Evolutionary conservation across 805 yeast genomes (phyloP).

Genomic region (Candida odintsovae): DNA sequence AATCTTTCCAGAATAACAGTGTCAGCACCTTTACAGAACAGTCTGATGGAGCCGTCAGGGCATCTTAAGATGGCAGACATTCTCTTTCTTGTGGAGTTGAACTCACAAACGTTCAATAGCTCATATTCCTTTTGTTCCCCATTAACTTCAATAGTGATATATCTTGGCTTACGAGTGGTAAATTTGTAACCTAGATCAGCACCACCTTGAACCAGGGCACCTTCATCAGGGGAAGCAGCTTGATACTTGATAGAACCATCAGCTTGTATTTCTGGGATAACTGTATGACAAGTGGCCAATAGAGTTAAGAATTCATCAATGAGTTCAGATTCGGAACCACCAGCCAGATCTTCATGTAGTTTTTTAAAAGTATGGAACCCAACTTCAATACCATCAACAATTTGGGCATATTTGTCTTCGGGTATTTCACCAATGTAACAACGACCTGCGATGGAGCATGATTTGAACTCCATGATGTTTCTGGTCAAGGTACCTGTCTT

Average conservation of each 20-base stretch:
- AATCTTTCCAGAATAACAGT: slow-evolving; percentile 89
- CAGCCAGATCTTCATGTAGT: slow-evolving; percentile 43
- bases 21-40: slow-evolving; percentile 97
- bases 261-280: slow-evolving; percentile 79
- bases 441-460: slow-evolving; percentile 88
- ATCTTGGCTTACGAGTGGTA: slow-evolving; percentile 76
- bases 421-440: slow-evolving; percentile 88
- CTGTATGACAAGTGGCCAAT: slow-evolving; percentile 93
- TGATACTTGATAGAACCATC: slow-evolving; percentile 78
- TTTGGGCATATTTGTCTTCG: slow-evolving; percentile 73
- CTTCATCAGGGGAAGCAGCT: slow-evolving; percentile 99
- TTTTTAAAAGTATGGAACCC: slow-evolving; percentile 73
- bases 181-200: slow-evolving; percentile 83
- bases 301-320: slow-evolving; percentile 78
- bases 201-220: slow-evolving; percentile 96
- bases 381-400: slow-evolving; percentile 73
- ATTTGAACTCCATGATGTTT: slow-evolving; percentile 93
- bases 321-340: slow-evolving; percentile 38
- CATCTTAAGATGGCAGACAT: slow-evolving; percentile 94
- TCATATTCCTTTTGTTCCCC: slow-evolving; percentile 57
- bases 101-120: slow-evolving; percentile 86
- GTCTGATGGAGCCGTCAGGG: slow-evolving; percentile 86
- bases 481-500: slow-evolving; percentile 96
- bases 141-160: slow-evolving; percentile 58
- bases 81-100: slow-evolving; percentile 94